Evolutionary conservation across 352 stramenopile species (phyloP), one percentile per base, ranked within the genome.

Genomic region (Phytophthora melonis): DNA sequence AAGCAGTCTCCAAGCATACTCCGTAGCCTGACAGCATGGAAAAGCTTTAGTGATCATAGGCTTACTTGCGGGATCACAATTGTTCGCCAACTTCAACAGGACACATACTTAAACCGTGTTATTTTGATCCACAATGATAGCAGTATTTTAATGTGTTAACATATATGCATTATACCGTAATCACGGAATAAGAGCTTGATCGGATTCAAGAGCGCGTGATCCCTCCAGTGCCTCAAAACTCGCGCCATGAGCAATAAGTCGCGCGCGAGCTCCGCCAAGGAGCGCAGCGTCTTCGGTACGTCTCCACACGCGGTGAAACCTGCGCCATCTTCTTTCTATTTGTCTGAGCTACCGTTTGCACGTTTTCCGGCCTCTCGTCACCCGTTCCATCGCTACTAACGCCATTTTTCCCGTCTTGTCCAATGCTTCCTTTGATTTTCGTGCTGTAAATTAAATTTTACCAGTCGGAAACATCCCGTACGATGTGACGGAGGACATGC

Each of bases 401-500:
- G 16, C 69, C 34, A 23, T 41, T 50, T 68, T 68, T 58, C 64
- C 50, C 34, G 60, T 67, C 25, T 7, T 73, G 9, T 49, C 14
- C 21, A 18, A 39, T 32, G 11, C 60, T 30, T 60, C n/a, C 45
- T 58, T 27, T 74, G 30, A 21, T 53, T 63, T 52, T 65, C 11
- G 1, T 58, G 16, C 62, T 75, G 23, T n/a, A 34, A 53, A 63
- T 30, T 59, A n/a, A 56, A 72, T 71, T 45, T 63, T 49, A 32
- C 11, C 70, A 96, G 89, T 96, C 49, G 89, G 89, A 66, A 96
- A 96, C 72, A 96, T 96, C 58, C 89, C 89, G 54, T 96, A 96
- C 73, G 89, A 96, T 84, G 89, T 96, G 50, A 93, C 89, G 13
- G 89, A 96, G 53, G 89, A 96, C 10, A 88, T 88, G 87, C 88